Evolutionary conservation across 768 basidiomycete genomes (phyloP).

Genomic region (Leucosporidium yakuticum): DNA sequence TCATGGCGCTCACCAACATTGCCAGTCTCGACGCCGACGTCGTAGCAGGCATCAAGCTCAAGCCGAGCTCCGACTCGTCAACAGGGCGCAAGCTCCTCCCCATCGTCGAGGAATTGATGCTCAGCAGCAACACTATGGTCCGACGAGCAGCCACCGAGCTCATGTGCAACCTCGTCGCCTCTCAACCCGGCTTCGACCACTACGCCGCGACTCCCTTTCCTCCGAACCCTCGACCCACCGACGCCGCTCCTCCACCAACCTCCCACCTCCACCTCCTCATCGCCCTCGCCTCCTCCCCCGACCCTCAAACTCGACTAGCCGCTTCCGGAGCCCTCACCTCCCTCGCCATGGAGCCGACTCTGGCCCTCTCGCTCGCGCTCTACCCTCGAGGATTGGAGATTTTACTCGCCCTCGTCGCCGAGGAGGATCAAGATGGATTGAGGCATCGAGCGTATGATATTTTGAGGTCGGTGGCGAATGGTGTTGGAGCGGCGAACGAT

Average conservation of each 20-base stretch:
- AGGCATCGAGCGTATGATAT: no score
- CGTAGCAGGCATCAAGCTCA: slow-evolving; percentile 54
- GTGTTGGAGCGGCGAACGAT: no score
- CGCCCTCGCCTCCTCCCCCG: slow-evolving; percentile 79
- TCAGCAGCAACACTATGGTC: slow-evolving; percentile 60
- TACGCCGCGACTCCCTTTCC: slow-evolving; percentile 9
- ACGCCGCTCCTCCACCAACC: slow-evolving; percentile 24
- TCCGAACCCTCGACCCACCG: neutral
- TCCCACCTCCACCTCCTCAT: slow-evolving; percentile 64
- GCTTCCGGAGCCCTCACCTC: slow-evolving; percentile 84
- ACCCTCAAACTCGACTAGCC: slow-evolving; percentile 76
- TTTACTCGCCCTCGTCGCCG: no score
- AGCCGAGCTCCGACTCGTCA: slow-evolving; percentile 42
- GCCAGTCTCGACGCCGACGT: slow-evolving; percentile 66
- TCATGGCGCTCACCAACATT: slow-evolving; percentile 95
- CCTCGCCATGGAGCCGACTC: slow-evolving; percentile 42
- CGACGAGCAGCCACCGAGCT: slow-evolving; percentile 85
- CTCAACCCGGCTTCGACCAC: slow-evolving; percentile 64
- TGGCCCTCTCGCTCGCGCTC: no score
- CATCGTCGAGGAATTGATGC: slow-evolving; percentile 64
- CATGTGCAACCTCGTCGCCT: slow-evolving; percentile 79
- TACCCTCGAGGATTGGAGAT: no score
- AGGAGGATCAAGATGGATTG: no score
- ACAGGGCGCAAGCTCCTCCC: slow-evolving; percentile 47
- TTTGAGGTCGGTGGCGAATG: no score